These are phyloP conservation scores for Cystobasidium sp. DNA, from an alignment of 1,284 basidiomycete species.

Conservation along the genomic window DNA sequence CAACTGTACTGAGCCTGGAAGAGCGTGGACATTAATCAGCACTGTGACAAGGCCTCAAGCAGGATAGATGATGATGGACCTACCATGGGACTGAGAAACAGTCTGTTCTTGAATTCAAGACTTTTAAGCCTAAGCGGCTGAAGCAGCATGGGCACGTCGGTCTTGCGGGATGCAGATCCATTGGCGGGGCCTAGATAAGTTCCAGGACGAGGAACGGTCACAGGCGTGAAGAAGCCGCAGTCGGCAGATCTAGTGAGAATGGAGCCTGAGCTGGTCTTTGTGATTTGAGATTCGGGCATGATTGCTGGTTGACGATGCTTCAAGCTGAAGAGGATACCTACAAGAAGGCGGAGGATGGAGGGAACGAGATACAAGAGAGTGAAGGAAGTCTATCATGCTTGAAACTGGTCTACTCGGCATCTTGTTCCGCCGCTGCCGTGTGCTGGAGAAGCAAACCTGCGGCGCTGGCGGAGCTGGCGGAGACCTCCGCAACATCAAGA, in stretches of 20 bases:
- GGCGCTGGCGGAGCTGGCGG: not conserved
- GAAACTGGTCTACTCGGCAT: too few relatives aligned
- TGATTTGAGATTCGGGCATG: not conserved
- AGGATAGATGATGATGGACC: not conserved
- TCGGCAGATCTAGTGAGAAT: constrained; percentile 15
- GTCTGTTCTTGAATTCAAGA: constrained; percentile 70
- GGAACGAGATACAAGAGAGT: too few relatives aligned
- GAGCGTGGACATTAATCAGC: constrained; percentile 55
- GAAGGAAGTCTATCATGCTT: too few relatives aligned
- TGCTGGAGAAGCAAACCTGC: too few relatives aligned
- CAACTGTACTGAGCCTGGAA: constrained; percentile 63
- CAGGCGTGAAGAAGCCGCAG: constrained; percentile 18
- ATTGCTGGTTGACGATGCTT: not conserved
- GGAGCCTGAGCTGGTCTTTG: constrained; percentile 9
- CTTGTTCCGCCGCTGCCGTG: too few relatives aligned
- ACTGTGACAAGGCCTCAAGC: constrained; percentile 61
- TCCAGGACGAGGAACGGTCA: constrained; percentile 21
- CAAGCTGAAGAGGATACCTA: not conserved
- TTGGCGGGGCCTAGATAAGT: constrained; percentile 6
- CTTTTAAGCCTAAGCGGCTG: constrained; percentile 47
- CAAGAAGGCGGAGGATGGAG: not conserved
- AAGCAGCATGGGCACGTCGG: constrained; percentile 14
- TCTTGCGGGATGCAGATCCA: not conserved
- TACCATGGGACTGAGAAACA: constrained; percentile 63
- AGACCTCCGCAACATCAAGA: not conserved